phyloP scores from a whole-genome alignment of 208 protist species.

The Crithidia thermophila region DNA sequence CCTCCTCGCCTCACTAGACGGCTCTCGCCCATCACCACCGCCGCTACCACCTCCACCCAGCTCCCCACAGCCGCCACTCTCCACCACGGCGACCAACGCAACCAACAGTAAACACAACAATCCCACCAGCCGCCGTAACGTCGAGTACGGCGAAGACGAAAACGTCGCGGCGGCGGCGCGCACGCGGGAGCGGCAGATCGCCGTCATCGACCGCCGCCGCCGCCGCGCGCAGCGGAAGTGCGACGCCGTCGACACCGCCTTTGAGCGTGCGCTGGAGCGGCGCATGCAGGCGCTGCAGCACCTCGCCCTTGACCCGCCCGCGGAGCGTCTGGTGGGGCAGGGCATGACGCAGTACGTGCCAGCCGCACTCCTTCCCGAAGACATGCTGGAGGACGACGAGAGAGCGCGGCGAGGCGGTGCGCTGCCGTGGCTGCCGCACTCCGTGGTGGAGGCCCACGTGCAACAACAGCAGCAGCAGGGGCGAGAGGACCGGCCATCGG shows the following conservation, averaged over 20 bases:
- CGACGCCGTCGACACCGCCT: slow-evolving; percentile 84
- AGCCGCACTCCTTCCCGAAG: slow-evolving; percentile 43
- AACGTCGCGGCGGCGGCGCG: slow-evolving; percentile 20
- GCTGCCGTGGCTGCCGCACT: slow-evolving; percentile 23
- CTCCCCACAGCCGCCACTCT: neutral
- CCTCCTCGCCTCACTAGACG: slow-evolving; percentile 15
- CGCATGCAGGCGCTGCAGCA: slow-evolving; percentile 65
- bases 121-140: slow-evolving; percentile 15
- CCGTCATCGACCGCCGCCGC: slow-evolving; percentile 45
- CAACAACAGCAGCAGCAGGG: neutral
- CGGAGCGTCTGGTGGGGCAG: slow-evolving; percentile 81
- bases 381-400: slow-evolving; percentile 22
- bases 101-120: neutral
- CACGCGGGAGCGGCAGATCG: slow-evolving; percentile 47
- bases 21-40: neutral
- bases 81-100: neutral
- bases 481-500: neutral
- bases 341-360: slow-evolving; percentile 84
- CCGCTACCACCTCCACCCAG: neutral
- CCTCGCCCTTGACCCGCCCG: slow-evolving; percentile 84
- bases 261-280: slow-evolving; percentile 55
- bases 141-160: slow-evolving; percentile 32
- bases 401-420: slow-evolving; percentile 3
- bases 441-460: slow-evolving; percentile 24
- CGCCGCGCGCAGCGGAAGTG: slow-evolving; percentile 40